Evolutionary conservation across 805 yeast species (phyloP), one percentile per base, ranked within the genome.

Genomic region (Sungouiella thailandica): DNA sequence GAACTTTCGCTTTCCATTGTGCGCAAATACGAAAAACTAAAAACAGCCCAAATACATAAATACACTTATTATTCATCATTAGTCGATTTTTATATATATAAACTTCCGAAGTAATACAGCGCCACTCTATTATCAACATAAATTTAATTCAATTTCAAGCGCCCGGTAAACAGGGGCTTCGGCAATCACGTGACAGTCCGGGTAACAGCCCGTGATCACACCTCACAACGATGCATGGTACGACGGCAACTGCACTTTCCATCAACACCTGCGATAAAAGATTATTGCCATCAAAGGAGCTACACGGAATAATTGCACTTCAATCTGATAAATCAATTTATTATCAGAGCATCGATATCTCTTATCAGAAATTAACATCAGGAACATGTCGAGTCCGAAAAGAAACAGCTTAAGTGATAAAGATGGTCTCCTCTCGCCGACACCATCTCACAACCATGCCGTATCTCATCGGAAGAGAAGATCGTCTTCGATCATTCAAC

Each of bases 401-500:
- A 37, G 46, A 34, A 32, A 28, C 23, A 41, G 28, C 34, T 28
- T 39, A 23, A 35, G 35, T 28, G 44, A 42, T 25, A 43, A 43
- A 29, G 50, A 46, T 13, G 48, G 46, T 17, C 39, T 33, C 18
- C 46, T 46, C 24, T 43, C 48, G 9, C 50, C 50, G n/a, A 46
- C 50, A 19, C 36, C 46, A 6, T 46, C 50, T 11, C 48, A 46
- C 28, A 28, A 39, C 10, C 50, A 44, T 18, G 42, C 48, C 9
- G 47, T 43, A n/a, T 38, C 40, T 27, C 43, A 47, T 15, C 49
- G 72, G 38, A 54, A 60, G 39, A 66, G 96, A 58, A 76, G 97
- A 41, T 86, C 96, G 2, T 86, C 96, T 2, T 81, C 93, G 14
- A 73, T 93, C 41, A 66, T 90, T 43, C 90, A 95, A 29, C 96